phyloP scores from a whole-genome alignment of 1,284 basidiomycete genomes.

The Ganoderma multipileum region DNA sequence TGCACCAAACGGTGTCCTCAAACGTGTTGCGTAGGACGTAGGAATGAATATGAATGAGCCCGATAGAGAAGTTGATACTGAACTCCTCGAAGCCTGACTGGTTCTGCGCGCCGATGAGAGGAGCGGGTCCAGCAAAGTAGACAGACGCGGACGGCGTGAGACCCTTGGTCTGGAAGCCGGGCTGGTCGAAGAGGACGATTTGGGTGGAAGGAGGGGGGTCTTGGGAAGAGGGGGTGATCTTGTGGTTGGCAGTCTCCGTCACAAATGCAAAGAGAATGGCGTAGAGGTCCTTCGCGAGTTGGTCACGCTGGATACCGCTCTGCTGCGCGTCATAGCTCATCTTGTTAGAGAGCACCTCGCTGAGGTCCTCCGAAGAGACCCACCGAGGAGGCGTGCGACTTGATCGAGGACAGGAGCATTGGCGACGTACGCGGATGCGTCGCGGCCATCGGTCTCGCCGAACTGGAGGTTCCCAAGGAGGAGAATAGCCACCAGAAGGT shows the following conservation, averaged over 20 bases:
- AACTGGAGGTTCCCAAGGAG: conserved; percentile 87
- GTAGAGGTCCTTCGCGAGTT: conserved; percentile 85
- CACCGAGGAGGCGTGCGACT: conserved; percentile 76
- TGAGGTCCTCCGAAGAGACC: conserved; percentile 80
- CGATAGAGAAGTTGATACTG: conserved; percentile 86
- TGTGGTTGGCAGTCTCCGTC: conserved; percentile 90
- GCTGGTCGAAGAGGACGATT: conserved; percentile 80
- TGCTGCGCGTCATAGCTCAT: conserved; percentile 86
- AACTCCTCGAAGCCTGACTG: conserved; percentile 90
- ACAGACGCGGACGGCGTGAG: conserved; percentile 66
- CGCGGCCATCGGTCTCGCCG: conserved; percentile 71
- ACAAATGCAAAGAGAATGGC: conserved; percentile 92
- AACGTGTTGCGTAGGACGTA: conserved; percentile 79
- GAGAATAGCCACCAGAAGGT: conserved; percentile 83
- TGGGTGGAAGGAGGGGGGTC: conserved; percentile 65
- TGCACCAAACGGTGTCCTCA: conserved; percentile 75
- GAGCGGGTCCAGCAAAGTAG: conserved; percentile 62
- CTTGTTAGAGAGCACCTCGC: conserved; percentile 81
- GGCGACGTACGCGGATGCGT: conserved; percentile 72
- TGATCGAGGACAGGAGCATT: conserved; percentile 76
- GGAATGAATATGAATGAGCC: conserved; percentile 84
- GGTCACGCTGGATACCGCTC: conserved; percentile 78
- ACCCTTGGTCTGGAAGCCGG: conserved; percentile 84
- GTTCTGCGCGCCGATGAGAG: conserved; percentile 78
- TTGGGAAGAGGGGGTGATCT: conserved; percentile 65